Evolutionary conservation across 495 filamentous ascomycete genomes (phyloP).

Genomic region (Aspergillus ellipticus): DNA sequence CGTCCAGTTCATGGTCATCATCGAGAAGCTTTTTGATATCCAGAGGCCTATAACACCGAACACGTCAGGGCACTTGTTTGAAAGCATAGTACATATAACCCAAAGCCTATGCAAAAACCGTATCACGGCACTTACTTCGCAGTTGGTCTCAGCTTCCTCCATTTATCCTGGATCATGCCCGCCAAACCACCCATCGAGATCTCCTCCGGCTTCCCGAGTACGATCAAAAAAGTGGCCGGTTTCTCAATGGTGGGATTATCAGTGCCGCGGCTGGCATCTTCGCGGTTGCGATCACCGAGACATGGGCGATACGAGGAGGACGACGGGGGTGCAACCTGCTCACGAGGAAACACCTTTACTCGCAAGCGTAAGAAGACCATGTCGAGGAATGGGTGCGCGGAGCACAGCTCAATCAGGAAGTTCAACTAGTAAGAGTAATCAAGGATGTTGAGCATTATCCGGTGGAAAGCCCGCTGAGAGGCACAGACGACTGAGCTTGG

Average conservation of each 20-base stretch:
- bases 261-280: conserved; percentile 11
- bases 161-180: conserved; percentile 32
- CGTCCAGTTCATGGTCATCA: conserved; percentile 27
- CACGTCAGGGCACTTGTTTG: too few species aligned
- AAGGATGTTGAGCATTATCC: too few species aligned
- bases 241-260: conserved; percentile 8
- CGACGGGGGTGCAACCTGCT: conserved; percentile 16
- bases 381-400: conserved; percentile 1
- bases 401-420: neutral
- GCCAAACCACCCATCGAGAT: conserved; percentile 29
- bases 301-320: conserved; percentile 12
- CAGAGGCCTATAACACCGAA: conserved; percentile 22
- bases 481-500: neutral
- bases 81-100: conserved; percentile 3
- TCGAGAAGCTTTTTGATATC: conserved; percentile 39
- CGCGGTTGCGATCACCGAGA: conserved; percentile 10
- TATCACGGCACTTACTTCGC: conserved; percentile 26
- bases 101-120: neutral
- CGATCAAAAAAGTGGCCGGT: conserved; percentile 29
- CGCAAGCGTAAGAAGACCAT: conserved; percentile 39
- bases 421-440: neutral
- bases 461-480: neutral
- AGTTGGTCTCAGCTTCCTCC: conserved; percentile 31
- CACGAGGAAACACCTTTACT: conserved; percentile 33
- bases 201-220: conserved; percentile 28